Evolutionary conservation across 352 stramenopile species (phyloP).

Genomic region (Pilasporangium apinafurcum): DNA sequence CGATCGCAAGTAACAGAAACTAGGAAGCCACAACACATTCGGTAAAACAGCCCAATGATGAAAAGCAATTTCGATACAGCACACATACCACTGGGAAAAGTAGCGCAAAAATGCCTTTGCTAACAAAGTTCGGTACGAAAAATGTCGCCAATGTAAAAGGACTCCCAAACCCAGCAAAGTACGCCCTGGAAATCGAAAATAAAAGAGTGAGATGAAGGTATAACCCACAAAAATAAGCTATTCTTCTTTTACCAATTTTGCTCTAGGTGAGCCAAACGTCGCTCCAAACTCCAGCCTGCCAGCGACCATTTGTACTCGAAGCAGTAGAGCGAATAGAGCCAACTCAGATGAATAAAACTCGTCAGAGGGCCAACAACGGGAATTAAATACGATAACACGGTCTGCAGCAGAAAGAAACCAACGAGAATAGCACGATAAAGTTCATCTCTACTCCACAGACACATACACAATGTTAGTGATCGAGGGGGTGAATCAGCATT

Average conservation of each 20-base stretch:
- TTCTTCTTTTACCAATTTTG: slow-evolving; percentile 55
- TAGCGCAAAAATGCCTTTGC: slow-evolving; percentile 85
- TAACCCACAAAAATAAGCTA: neutral
- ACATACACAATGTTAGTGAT: neutral
- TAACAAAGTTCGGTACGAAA: slow-evolving; percentile 88
- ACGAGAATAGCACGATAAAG: slow-evolving; percentile 84
- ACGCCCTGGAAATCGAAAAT: slow-evolving; percentile 33
- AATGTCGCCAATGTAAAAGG: slow-evolving; percentile 86
- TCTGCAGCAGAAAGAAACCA: slow-evolving; percentile 81
- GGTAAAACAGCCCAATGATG: neutral
- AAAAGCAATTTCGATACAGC: neutral
- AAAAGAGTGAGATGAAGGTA: neutral
- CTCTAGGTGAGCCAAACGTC: slow-evolving; percentile 68
- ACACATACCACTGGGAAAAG: slow-evolving; percentile 75
- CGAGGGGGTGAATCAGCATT: neutral
- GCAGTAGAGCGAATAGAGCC: slow-evolving; percentile 88
- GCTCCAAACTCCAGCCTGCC: slow-evolving; percentile 81
- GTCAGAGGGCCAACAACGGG: slow-evolving; percentile 61
- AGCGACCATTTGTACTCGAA: slow-evolving; percentile 90
- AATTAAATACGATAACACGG: slow-evolving; percentile 77
- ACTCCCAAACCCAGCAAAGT: slow-evolving; percentile 83
- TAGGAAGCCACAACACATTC: slow-evolving; percentile 6
- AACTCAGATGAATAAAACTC: slow-evolving; percentile 84
- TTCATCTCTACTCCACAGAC: slow-evolving; percentile 43
- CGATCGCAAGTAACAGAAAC: slow-evolving; percentile 82